Conservation (phyloP, 1,284 basidiomycete genomes). For the Tylopilus orsonianus region DNA sequence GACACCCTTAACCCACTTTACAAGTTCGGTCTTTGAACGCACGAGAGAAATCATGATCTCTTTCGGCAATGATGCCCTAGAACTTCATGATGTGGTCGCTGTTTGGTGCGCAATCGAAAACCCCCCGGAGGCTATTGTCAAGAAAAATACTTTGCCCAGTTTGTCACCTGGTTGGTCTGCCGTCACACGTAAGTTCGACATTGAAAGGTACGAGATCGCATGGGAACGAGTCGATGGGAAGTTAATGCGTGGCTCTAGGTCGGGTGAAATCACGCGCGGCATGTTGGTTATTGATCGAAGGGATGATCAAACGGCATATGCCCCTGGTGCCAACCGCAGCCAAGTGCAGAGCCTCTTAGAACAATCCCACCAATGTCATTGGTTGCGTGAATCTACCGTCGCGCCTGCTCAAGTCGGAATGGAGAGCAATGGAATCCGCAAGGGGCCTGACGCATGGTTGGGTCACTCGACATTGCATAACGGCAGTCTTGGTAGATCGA, state of each 20-base stretch:
- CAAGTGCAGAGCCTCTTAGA: constrained; percentile 56
- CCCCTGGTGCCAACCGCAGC: constrained; percentile 61
- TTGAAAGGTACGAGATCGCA: constrained; percentile 57
- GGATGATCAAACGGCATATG: constrained; percentile 56
- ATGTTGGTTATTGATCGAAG: constrained; percentile 76
- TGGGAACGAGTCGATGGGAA: neutral
- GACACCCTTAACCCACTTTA: constrained; percentile 68
- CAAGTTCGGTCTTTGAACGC: constrained; percentile 74
- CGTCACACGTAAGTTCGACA: constrained; percentile 55
- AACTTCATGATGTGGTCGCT: constrained; percentile 81
- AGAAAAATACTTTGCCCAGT: constrained; percentile 24
- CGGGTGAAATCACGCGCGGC: constrained; percentile 62
- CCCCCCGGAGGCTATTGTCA: constrained; percentile 44
- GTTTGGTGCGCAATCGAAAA: constrained; percentile 79
- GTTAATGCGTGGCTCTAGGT: constrained; percentile 28
- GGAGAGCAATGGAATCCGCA: constrained; percentile 34
- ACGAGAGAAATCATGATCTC: constrained; percentile 70
- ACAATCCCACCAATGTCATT: constrained; percentile 36
- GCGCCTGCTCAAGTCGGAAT: constrained; percentile 55
- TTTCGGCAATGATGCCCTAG: constrained; percentile 80
- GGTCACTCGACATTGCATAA: constrained; percentile 19
- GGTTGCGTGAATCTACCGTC: constrained; percentile 47
- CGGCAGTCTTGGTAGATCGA: constrained; percentile 21
- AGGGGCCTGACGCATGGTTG: constrained; percentile 25
- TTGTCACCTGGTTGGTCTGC: constrained; percentile 54